Base-by-base conservation (phyloP, 106 monocot genomes). In the Apostasia shenzhenica region DNA sequence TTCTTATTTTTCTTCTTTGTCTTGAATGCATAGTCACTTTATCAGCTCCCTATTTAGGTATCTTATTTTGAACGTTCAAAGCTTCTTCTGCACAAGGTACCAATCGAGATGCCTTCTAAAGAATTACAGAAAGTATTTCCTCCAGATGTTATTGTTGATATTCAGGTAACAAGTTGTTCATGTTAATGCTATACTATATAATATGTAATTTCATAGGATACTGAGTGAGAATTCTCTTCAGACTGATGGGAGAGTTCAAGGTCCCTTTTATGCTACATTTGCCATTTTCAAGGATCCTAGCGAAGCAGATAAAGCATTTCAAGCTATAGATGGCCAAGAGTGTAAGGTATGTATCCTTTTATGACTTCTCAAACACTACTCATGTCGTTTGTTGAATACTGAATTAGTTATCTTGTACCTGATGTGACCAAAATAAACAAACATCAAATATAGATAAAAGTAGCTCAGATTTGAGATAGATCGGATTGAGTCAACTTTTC, bases 21-120 rank as follows among this genome's bases (percentile, higher is more conserved):
- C 44, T 64, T 64, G 11, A 42, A 14, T 48, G 14, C 48, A 42
- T 3, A 69, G 1, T 41, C 38, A 10, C 14, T 41, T 54, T 72
- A 7, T 55, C 26, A 66, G 8, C 56, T 51, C 50, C 45, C 57
- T 55, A 6, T 70, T 3, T 78, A 89, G 89, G 77, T 81, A n/a
- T 26, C 80, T 42, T 61, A 81, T 8, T 65, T 63, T 46, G 75
- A 86, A 63, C 61, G 61, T 55, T 49, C 69, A 45, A 87, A 80
- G 73, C 68, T 94, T 26, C 55, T 81, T 38, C 74, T 86, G 37
- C 93, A 94, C 68, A 78, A 72, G 72, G 70, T 94, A 59, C 89
- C 89, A 42, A 11, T 73, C 55, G 70, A 76, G 50, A 64, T 84
- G n/a, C 72, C 77, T 59, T 67, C 40, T 54, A 73, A 82, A 68